phyloP scores from a whole-genome alignment of 2,329 filamentous ascomycete genomes.

The Aspergillus quadricinctus region DNA sequence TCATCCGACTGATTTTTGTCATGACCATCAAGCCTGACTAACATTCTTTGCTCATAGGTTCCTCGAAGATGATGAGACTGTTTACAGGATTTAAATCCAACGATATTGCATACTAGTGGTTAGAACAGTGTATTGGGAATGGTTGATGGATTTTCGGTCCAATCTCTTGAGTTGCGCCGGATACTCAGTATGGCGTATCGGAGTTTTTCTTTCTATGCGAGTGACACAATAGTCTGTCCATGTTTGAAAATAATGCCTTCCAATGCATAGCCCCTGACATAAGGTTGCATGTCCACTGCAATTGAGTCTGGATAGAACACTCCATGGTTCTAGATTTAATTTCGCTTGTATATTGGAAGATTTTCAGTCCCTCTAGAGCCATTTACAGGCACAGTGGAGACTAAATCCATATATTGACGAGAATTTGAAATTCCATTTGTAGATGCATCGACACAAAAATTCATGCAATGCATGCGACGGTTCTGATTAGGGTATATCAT shows the following conservation, averaged over 20 bases:
- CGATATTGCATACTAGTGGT: constrained; percentile 1
- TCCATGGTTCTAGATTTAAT: neutral
- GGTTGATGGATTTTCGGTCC: neutral
- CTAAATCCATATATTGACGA: neutral
- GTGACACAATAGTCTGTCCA: neutral
- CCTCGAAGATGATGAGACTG: constrained; percentile 53
- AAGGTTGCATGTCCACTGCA: neutral
- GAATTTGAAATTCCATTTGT: neutral
- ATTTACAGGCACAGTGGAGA: neutral
- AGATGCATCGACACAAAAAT: constrained; percentile 6
- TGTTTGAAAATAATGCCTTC: neutral
- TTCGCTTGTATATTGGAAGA: neutral
- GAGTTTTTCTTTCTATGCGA: constrained; percentile 5
- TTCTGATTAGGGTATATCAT: constrained; percentile 6
- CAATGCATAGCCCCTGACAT: neutral
- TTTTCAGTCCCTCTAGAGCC: neutral
- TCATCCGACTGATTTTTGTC: constrained; percentile 21
- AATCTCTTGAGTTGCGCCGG: neutral
- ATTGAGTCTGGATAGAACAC: neutral
- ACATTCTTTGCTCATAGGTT: constrained; percentile 30
- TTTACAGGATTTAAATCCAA: constrained; percentile 61
- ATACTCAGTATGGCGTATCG: constrained; percentile 3
- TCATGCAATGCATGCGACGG: constrained; percentile 2
- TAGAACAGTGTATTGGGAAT: neutral
- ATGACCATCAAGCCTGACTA: constrained; percentile 3